Conservation (phyloP, 345 rosid genomes). For the Brassica nigra region DNA sequence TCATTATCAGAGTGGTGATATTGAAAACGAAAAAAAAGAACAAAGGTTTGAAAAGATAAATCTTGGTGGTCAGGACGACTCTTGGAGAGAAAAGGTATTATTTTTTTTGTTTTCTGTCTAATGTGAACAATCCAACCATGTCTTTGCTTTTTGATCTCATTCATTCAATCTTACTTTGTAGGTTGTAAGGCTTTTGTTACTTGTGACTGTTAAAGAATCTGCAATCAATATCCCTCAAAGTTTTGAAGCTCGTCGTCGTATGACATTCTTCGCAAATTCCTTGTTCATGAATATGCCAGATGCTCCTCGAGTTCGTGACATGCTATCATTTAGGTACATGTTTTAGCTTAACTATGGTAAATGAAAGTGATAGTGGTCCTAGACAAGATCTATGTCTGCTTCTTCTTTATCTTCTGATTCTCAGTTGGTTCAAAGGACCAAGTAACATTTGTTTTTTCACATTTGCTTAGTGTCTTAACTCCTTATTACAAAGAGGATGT, state of each 20-base stretch:
- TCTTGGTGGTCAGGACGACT: constrained; percentile 18
- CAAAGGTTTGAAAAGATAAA: constrained; percentile 81
- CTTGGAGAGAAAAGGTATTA: constrained; percentile 77
- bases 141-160: constrained; percentile 27
- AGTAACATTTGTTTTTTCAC: constrained; percentile 35
- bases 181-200: constrained; percentile 80
- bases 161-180: constrained; percentile 31
- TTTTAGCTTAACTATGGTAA: constrained; percentile 14
- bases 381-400: constrained; percentile 3
- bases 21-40: constrained; percentile 46
- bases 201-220: constrained; percentile 92
- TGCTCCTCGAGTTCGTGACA: constrained; percentile 86
- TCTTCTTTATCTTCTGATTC: constrained; percentile 16
- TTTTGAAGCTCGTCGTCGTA: constrained; percentile 96
- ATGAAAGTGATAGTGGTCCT: constrained; percentile 3
- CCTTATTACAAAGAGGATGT: constrained; percentile 89
- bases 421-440: constrained; percentile 6
- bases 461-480: constrained; percentile 75
- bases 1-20: constrained; percentile 29
- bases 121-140: constrained; percentile 6
- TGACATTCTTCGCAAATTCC: constrained; percentile 97
- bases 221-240: constrained; percentile 91
- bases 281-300: constrained; percentile 91
- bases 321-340: constrained; percentile 87
- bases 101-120: neutral